Base-by-base conservation (phyloP, 495 filamentous ascomycete species). In the Lophium mytilinum region DNA sequence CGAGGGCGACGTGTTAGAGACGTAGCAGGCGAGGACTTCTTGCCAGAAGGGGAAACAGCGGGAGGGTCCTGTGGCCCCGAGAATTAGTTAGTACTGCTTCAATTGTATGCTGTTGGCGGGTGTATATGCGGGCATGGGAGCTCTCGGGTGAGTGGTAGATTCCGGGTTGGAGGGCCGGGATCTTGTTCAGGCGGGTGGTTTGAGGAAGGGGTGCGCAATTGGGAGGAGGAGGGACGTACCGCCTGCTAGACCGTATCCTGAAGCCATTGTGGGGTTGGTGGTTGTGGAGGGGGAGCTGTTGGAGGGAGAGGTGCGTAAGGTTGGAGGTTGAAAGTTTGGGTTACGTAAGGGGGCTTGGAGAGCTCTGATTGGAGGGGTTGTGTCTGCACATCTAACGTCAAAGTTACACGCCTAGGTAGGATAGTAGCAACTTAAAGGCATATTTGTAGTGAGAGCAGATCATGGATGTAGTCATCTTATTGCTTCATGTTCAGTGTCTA, bases 11-110 rank as follows among this genome's bases (percentile, higher is more conserved):
- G 72, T 71, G 60, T 76, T 76, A 12, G 73, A 67, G 37, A 73
- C 73, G 64, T 76, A 76, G 70, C 73, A 76, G 52, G 73, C 73
- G 49, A 76, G 73, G 30, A 76, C 72, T 65, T 76, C 73, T 83
- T 75, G 93, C 94, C 94, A 99, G 82, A 96, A 99, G 70, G 89
- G 87, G 74, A 94, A 97, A 84, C 93, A 99, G 75, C 95, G 85
- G 66, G 82, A 83, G 58, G 83, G 86, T 66, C 89, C 91, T 95
- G 71, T 19, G 17, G 33, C 30, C 48, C 33, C 36, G 14, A 8
- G 37, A 49, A 1, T 9, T 17, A 17, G 15, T 5, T 7, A 47
- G 12, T 9, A 18, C 21, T 15, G 19, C 11, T 12, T 21, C 19
- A 48, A 24, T 48, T 30, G 24, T 6, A 6, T 30, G 24, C 24